These are phyloP conservation scores for Stagonosporopsis tanaceti DNA, from an alignment of 2,329 filamentous ascomycete species.

Conservation along the genomic window DNA sequence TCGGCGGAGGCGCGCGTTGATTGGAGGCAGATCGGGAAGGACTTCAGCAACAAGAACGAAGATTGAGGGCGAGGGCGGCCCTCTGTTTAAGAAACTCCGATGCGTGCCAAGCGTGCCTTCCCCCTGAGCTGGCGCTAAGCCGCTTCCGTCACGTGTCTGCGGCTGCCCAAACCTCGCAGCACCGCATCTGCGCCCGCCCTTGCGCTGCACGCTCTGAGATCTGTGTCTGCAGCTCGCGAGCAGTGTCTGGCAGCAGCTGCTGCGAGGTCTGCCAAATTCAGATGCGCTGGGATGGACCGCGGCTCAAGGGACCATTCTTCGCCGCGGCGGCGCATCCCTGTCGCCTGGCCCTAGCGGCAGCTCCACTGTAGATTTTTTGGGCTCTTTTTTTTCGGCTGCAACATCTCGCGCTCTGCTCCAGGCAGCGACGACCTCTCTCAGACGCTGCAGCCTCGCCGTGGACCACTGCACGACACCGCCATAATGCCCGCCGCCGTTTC, in stretches of 20 bases:
- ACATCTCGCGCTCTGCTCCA: slow-evolving; percentile 32
- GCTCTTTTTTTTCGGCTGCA: slow-evolving; percentile 26
- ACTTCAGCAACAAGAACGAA: slow-evolving; percentile 32
- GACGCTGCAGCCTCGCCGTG: slow-evolving; percentile 18
- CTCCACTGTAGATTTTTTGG: slow-evolving; percentile 18
- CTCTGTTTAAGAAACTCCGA: slow-evolving; percentile 25
- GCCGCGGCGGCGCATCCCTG: slow-evolving; percentile 18
- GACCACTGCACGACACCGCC: slow-evolving; percentile 19
- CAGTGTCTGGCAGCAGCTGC: neutral
- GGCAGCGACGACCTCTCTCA: slow-evolving; percentile 28
- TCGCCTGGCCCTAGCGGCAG: slow-evolving; percentile 20
- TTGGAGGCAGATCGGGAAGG: slow-evolving; percentile 46
- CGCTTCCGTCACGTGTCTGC: slow-evolving; percentile 14
- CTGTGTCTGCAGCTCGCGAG: neutral
- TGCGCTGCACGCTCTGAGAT: slow-evolving; percentile 5
- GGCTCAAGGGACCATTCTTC: slow-evolving; percentile 6
- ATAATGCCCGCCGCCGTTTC: slow-evolving; percentile 47
- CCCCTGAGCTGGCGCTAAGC: slow-evolving; percentile 36
- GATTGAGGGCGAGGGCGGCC: slow-evolving; percentile 20
- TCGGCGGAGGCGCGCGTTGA: slow-evolving; percentile 43
- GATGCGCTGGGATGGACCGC: slow-evolving; percentile 4
- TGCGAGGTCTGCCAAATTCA: neutral
- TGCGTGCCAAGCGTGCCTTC: slow-evolving; percentile 37
- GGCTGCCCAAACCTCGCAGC: slow-evolving; percentile 11
- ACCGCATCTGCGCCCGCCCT: neutral